Evolutionary conservation across 2,329 filamentous ascomycete species (phyloP), one percentile per base, ranked within the genome.

Genomic region (Phoma herbarum): DNA sequence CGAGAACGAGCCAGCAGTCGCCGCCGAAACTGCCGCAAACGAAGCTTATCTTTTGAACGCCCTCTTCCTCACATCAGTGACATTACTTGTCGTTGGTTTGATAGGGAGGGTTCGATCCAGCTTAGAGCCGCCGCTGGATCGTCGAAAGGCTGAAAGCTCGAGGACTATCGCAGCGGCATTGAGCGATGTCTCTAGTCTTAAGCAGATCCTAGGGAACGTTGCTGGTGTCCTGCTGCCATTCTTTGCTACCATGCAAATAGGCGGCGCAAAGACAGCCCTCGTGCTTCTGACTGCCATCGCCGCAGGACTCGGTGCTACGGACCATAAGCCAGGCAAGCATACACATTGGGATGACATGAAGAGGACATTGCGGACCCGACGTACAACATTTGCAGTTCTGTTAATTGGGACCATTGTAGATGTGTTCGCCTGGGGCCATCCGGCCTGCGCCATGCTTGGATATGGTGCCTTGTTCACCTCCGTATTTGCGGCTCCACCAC

Each of bases 241-340:
- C 65, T 87, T 85, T 67, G 83, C 85, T 9, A 73, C 83, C 0
- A 77, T 85, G 61, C 81, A 85, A 56, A 70, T 87, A 12, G 85
- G 85, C 9, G 84, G 83, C 12, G 79, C 82, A 56, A 76, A 82
- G 52, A 81, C 83, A n/a, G 82, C 83, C 11, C 72, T 86, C n/a
- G 62, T 82, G 2, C 62, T 87, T 26, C 72, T 86, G 42, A 71
- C 81, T 31, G 79, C 81, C 8, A 63, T 79, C 2, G 78, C 82
- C 8, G 79, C 81, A 14, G 82, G 81, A 8, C 57, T 86, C 22
- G 75, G 73, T 20, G 62, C 65, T 25, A 59, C 73, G 11, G 70
- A 73, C 31, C 69, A 68, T 33, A 74, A 63, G 51, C 72, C 68
- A 26, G 72, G 72, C 25, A 76, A 73, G 33, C 71, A 76, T 48